Base-by-base conservation (phyloP, 441 rosid genomes). In the Brassica balearica region DNA sequence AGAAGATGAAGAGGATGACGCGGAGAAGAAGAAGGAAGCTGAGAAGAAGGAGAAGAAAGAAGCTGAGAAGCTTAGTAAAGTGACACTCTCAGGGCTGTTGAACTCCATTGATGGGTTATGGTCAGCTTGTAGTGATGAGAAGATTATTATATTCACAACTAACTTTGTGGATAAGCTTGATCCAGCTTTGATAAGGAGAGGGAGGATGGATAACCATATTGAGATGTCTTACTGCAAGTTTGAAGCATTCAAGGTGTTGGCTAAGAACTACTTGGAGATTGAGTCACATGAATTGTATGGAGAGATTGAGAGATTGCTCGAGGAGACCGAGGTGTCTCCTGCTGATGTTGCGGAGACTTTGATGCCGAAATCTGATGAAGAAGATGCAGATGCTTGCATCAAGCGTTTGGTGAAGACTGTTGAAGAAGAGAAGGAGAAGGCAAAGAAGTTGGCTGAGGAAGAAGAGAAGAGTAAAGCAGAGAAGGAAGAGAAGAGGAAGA, bases 91-190 rank as follows among this genome's bases (percentile, higher is more conserved):
- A 8, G 79, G 79, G 55, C 19, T 76, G 14, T 20, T 76, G 32
- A 75, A 75, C 68, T 25, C 78, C 19, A 67, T 75, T 67, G 78
- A 75, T 75, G 78, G 78, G 46, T 58, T 75, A 4, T 74, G 78
- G 77, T 74, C 78, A 65, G 72, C 78, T 74, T 66, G 78, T 67
- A 67, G 66, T 67, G 72, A 51, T 23, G 88, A 86, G 63, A 88
- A 86, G 36, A 76, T 85, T 43, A 84, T 88, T 0, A 62, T 86
- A 11, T 84, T 86, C 3, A 86, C 89, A 0, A 88, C 89, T 0
- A 88, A 88, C 27, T 68, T 65, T 68, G 56, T 85, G 4, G 89
- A 88, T 10, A 85, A 86, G 68, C 91, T 85, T 8, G 87, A 84
- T 65, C 83, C 85, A 0, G 87, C 91, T 8, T 60, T 85, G n/a